Percentiles rank a stretch among this genome's conserved stretches.
Evolutionary conservation across 139 green algal genomes (phyloP).

Genomic region (Microglena sp.): DNA sequence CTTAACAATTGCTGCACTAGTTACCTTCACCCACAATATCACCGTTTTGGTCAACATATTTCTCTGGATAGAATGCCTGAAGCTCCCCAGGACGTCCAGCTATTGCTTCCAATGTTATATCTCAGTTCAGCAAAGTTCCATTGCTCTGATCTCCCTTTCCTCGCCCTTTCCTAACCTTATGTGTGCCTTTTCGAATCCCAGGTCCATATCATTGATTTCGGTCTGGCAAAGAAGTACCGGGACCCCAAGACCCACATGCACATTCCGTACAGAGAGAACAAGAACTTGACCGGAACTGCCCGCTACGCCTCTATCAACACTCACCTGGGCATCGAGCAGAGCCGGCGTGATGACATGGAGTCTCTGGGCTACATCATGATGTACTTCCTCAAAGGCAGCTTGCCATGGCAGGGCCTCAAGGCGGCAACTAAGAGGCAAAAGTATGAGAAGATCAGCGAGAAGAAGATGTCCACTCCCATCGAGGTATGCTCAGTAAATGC

Average conservation of each 20-base stretch:
- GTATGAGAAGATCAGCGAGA: constrained; percentile 99
- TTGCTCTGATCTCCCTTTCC: no score
- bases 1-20: no score
- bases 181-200: no score
- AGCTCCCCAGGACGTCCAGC: no score
- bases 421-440: constrained; percentile 99
- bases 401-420: constrained; percentile 93
- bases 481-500: constrained; percentile 70
- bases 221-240: constrained; percentile 98
- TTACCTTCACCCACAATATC: no score
- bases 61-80: no score
- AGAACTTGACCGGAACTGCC: constrained; percentile 94
- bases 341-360: constrained; percentile 88
- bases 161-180: no score
- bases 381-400: constrained; percentile 92
- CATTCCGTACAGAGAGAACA: constrained; percentile 98
- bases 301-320: constrained; percentile 99
- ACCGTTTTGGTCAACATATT: no score
- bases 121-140: no score
- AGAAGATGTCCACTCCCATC: constrained; percentile 98
- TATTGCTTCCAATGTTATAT: no score
- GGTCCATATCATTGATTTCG: constrained; percentile 99
- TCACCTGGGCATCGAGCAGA: constrained; percentile 99
- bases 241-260: constrained; percentile 98
- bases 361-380: constrained; percentile 77